Base-by-base conservation (phyloP, 257 asterid species). In the Ligustrum vulgare region DNA sequence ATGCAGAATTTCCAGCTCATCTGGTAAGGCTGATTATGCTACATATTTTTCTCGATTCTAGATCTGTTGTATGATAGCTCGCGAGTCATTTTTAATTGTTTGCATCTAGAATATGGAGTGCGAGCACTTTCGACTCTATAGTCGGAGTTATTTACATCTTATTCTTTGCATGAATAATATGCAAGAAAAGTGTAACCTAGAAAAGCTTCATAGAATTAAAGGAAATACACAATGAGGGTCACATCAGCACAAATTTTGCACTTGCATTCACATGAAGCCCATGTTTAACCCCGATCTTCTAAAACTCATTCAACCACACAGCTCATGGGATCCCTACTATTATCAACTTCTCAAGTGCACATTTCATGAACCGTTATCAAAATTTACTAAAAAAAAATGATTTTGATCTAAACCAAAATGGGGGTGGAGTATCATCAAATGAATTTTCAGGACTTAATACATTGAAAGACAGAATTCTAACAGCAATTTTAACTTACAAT, bases 1-100 rank as follows among this genome's bases (percentile, higher is more conserved):
- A 87, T 45, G 56, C 80, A 23, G 82, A 78, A 80, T 86, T 80
- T 83, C 92, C 95, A 43, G 92, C 92, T 75, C 89, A 89, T 79
- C 4, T 83, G 82, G 95, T 87, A 76, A 73, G 88, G 35, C 77
- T 70, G 13, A 37, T 71, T 34, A 28, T 9, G 33, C 67, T 73
- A 64, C 54, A 67, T 69, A 22, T 73, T 37, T 34, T 41, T 39
- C 23, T 68, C 51, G 9, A 23, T 60, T 60, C 15, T 8, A 23
- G 16, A 60, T 20, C 33, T 20, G 66, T 25, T 25, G 31, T 60
- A 13, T 60, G 65, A 58, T 58, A 8, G 32, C 1, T n/a, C n/a
- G 10, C 11, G 1, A 12, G 5, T 43, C 6, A 43, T 43, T 43
- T 28, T 28, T 28, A 28, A 28, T 28, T 28, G 65, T 58, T 58